These are phyloP conservation scores for Rhizoclosmatium sp. DNA, from an alignment of 192 early-diverging fungal genomes.

Conservation along the genomic window DNA sequence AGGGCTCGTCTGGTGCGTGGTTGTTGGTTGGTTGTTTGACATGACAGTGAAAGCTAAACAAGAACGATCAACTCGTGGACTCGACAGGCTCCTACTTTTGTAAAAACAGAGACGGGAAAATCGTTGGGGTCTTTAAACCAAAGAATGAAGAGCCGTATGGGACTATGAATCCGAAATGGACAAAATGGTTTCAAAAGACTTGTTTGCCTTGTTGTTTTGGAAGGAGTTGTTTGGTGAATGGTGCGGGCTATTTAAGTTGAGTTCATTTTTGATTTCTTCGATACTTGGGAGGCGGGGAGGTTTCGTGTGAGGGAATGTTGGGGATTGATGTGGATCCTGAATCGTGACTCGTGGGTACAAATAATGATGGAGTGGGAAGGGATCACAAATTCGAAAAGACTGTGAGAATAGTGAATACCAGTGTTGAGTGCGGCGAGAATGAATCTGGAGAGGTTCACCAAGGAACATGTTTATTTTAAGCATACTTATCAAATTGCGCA, in stretches of 20 bases:
- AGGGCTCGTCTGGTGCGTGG: constrained; percentile 72
- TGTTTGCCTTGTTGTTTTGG: constrained; percentile 91
- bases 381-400: no score
- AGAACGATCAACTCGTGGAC: neutral
- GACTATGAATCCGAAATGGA: constrained; percentile 87
- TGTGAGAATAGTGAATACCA: no score
- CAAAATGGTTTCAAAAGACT: constrained; percentile 90
- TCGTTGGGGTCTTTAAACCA: constrained; percentile 91
- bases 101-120: constrained; percentile 71
- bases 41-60: neutral
- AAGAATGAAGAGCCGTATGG: constrained; percentile 73
- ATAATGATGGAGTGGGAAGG: no score
- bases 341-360: no score
- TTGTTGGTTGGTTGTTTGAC: neutral
- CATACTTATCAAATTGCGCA: no score
- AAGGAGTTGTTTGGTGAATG: constrained; percentile 85
- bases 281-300: no score
- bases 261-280: no score
- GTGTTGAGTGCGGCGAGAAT: no score
- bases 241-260: constrained; percentile 79
- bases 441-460: no score
- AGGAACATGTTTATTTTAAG: no score
- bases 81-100: constrained; percentile 85
- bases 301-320: no score
- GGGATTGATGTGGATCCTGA: no score